Base-by-base conservation (phyloP, 441 rosid species). In the Populus hybrid region DNA sequence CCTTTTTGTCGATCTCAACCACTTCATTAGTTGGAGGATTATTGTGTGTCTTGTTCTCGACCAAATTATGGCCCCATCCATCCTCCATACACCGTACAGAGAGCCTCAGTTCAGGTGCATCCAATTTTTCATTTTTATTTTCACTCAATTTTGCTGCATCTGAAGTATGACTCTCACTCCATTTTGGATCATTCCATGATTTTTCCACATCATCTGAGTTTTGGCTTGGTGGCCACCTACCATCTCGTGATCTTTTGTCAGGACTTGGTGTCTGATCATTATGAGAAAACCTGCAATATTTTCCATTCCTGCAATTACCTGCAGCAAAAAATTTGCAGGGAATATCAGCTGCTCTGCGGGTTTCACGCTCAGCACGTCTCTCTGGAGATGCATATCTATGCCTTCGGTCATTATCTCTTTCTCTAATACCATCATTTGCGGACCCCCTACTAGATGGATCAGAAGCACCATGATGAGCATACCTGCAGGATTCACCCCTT, bases 251-350 rank as follows among this genome's bases (percentile, higher is more conserved):
- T 85, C 87, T 87, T 78, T 86, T 87, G 18, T 88, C 92, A 71
- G 91, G 93, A 78, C 89, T 94, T 78, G 67, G 82, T 50, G 82
- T 79, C 79, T 85, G 83, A 79, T 72, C 81, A 46, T 86, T 81
- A 85, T 95, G 99, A 71, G 89, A 90, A 84, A 91, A 95, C 86
- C 93, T 86, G 84, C 99, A 95, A 83, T 80, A 69, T 24, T 86
- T 90, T 66, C 99, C 98, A 81, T 90, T 91, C 74, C 93, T 92
- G 82, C 98, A 93, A 74, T 89, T 83, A 38, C 95, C 92, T 4
- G 89, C 88, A 73, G 92, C 90, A 83, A 89, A 94, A 81, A 84
- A 92, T 80, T 83, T 94, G 89, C 94, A 92, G 36, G 92, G 90
- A 80, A 89, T 78, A 78, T 88, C 90, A 42, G 79, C 75, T 75